Evolutionary conservation across 2,329 filamentous ascomycete species (phyloP).

Genomic region (Blumeria hordei): DNA sequence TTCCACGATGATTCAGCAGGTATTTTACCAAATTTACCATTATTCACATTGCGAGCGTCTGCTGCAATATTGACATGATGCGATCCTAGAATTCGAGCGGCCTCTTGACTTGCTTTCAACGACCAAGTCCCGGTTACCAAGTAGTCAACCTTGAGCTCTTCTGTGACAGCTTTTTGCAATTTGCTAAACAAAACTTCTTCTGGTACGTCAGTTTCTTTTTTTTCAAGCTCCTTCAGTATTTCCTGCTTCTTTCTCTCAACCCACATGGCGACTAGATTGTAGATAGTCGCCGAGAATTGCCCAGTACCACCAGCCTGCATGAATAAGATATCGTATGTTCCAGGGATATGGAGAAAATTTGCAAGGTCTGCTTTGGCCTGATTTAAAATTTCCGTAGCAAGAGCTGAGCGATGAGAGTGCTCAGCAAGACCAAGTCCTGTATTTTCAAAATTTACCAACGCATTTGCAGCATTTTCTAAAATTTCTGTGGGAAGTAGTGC

Average conservation of each 20-base stretch:
- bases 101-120: slow-evolving; percentile 70
- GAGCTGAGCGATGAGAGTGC: slow-evolving; percentile 65
- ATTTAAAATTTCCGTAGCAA: slow-evolving; percentile 57
- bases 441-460: slow-evolving; percentile 58
- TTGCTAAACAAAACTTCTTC: slow-evolving; percentile 31
- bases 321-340: slow-evolving; percentile 71
- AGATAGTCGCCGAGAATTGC: slow-evolving; percentile 61
- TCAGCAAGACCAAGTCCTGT: slow-evolving; percentile 72
- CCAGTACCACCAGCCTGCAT: slow-evolving; percentile 72
- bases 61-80: slow-evolving; percentile 60
- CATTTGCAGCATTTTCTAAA: slow-evolving; percentile 49
- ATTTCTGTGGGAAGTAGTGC: slow-evolving; percentile 66
- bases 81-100: slow-evolving; percentile 47
- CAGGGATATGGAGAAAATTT: slow-evolving; percentile 55
- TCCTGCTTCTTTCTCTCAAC: slow-evolving; percentile 40
- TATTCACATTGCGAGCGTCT: slow-evolving; percentile 39
- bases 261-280: slow-evolving; percentile 70
- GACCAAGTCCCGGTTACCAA: slow-evolving; percentile 77
- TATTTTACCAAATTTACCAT: slow-evolving; percentile 70
- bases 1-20: slow-evolving; percentile 56
- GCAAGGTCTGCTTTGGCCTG: slow-evolving; percentile 52
- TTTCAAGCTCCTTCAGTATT: slow-evolving; percentile 29
- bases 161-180: slow-evolving; percentile 36
- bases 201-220: slow-evolving; percentile 21
- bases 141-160: slow-evolving; percentile 66